Evolutionary conservation across 768 basidiomycete genomes (phyloP).

Genomic region (Lactifluus volemus): DNA sequence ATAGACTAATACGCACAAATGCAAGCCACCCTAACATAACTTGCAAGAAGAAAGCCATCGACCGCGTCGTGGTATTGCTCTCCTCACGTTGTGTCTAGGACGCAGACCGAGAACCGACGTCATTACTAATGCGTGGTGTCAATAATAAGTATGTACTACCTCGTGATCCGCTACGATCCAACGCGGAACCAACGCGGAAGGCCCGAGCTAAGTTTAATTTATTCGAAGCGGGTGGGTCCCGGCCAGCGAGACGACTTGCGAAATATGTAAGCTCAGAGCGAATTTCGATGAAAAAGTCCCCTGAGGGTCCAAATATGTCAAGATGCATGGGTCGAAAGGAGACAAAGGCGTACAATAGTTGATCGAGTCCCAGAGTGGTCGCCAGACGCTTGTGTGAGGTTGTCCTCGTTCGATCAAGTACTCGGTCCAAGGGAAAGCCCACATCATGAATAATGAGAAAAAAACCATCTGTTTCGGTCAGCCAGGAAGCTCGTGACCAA

Average conservation of each 20-base stretch:
- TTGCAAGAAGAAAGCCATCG: neutral
- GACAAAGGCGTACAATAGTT: slow-evolving; percentile 34
- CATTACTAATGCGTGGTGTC: neutral
- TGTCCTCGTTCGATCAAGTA: slow-evolving; percentile 39
- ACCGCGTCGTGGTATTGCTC: neutral
- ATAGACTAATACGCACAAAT: neutral
- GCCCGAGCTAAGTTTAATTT: slow-evolving; percentile 1
- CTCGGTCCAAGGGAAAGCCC: slow-evolving; percentile 70
- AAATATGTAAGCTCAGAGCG: slow-evolving; percentile 54
- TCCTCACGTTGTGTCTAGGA: neutral
- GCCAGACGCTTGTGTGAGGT: slow-evolving; percentile 49
- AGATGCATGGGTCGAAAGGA: neutral
- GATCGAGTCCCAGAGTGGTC: slow-evolving; percentile 62
- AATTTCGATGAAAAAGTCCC: slow-evolving; percentile 64
- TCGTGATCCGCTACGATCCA: neutral
- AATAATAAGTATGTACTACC: neutral
- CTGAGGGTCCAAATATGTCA: slow-evolving; percentile 26
- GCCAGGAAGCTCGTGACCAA: slow-evolving; percentile 1
- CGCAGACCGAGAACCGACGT: slow-evolving; percentile 10
- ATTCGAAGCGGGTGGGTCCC: neutral
- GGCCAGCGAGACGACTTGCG: slow-evolving; percentile 33
- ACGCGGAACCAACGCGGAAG: slow-evolving; percentile 8
- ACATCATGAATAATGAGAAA: slow-evolving; percentile 70
- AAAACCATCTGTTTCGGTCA: slow-evolving; percentile 59
- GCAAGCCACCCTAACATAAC: neutral